Conservation (phyloP, 2,329 filamentous ascomycete genomes). For the Ophiostoma novo-ulmi region DNA sequence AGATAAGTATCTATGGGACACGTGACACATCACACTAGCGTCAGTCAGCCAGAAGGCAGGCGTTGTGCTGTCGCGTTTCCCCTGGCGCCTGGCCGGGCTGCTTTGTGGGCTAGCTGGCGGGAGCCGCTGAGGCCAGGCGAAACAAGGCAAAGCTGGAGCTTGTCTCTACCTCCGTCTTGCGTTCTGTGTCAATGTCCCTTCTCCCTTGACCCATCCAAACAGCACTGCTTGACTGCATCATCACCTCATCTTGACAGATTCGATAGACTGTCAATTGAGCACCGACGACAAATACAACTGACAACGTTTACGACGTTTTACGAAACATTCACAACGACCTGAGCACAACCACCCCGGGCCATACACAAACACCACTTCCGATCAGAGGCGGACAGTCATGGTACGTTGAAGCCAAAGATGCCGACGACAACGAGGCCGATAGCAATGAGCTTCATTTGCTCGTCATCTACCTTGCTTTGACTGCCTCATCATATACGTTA, state of each 20-base stretch:
- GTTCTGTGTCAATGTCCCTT: constrained; percentile 1
- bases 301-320: neutral
- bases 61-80: constrained; percentile 42
- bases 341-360: neutral
- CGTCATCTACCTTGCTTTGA: too few relatives aligned
- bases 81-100: constrained; percentile 40
- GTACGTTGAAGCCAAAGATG: neutral
- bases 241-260: neutral
- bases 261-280: constrained; percentile 7
- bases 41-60: constrained; percentile 15
- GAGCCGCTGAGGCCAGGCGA: neutral
- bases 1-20: neutral
- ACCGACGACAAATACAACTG: neutral
- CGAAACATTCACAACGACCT: neutral
- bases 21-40: neutral
- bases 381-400: constrained; percentile 13
- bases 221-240: constrained; percentile 3
- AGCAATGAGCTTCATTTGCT: neutral
- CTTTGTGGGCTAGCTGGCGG: constrained; percentile 8
- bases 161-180: neutral
- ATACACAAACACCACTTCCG: neutral
- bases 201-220: constrained; percentile 5
- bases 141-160: constrained; percentile 19
- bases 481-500: neutral
- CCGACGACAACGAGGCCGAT: neutral